Percentiles rank a stretch among this genome's conserved stretches.
Conservation (phyloP, 495 filamentous ascomycete species). For the Aspergillus homomorphus region DNA sequence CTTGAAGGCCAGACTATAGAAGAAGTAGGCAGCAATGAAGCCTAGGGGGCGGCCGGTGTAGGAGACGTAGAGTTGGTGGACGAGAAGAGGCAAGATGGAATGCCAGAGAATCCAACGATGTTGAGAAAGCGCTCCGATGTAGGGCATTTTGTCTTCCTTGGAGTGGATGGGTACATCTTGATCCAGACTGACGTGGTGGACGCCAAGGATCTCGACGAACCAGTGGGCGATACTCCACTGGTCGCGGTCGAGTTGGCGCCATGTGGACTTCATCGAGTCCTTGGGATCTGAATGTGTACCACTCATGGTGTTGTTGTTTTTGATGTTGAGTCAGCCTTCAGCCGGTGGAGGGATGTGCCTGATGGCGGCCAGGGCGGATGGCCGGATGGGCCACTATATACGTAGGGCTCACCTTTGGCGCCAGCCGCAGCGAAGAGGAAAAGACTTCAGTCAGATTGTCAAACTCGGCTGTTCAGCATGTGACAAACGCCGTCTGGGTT, state of each 20-base stretch:
- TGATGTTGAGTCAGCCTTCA: not conserved
- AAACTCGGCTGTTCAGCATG: slow-evolving; percentile 8
- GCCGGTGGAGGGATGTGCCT: not conserved
- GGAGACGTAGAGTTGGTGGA: slow-evolving; percentile 29
- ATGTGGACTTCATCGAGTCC: slow-evolving; percentile 40
- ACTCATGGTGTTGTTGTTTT: slow-evolving; percentile 14
- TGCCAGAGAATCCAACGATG: slow-evolving; percentile 35
- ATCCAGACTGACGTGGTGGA: slow-evolving; percentile 25
- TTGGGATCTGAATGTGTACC: slow-evolving; percentile 23
- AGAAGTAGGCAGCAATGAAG: slow-evolving; percentile 22
- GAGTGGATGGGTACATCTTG: slow-evolving; percentile 29
- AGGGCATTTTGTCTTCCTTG: slow-evolving; percentile 34
- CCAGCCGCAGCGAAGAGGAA: not conserved
- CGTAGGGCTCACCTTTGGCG: not conserved
- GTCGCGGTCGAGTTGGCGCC: slow-evolving; percentile 23
- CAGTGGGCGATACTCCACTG: slow-evolving; percentile 31
- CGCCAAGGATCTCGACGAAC: slow-evolving; percentile 27
- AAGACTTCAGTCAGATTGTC: not conserved
- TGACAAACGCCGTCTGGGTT: not conserved
- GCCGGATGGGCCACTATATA: not conserved
- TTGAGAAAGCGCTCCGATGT: slow-evolving; percentile 24
- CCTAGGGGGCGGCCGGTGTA: slow-evolving; percentile 25
- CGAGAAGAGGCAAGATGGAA: slow-evolving; percentile 21
- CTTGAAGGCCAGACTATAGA: slow-evolving; percentile 21
- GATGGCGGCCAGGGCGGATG: not conserved